These are phyloP conservation scores for Phaffia rhodozyma DNA, from an alignment of 1,284 basidiomycete genomes.

Conservation along the genomic window DNA sequence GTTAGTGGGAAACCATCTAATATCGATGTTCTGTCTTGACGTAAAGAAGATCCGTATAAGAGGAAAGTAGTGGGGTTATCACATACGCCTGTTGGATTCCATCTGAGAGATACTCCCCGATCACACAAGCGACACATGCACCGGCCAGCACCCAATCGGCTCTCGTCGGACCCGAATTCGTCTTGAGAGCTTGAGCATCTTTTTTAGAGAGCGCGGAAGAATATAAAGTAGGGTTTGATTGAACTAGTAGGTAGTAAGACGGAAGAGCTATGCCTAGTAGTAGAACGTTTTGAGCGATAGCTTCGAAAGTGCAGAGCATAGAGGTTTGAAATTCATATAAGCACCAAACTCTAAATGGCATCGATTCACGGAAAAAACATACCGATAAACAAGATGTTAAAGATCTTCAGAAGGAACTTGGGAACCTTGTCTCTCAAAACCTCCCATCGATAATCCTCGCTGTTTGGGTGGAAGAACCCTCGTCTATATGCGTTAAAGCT, in stretches of 20 bases:
- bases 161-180: background rate
- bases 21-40: background rate
- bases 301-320: constrained; percentile 27
- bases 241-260: constrained; percentile 12
- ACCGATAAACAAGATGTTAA: constrained; percentile 68
- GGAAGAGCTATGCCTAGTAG: constrained; percentile 48
- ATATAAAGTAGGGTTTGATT: constrained; percentile 6
- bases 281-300: constrained; percentile 63
- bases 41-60: background rate
- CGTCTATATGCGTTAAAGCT: constrained; percentile 70
- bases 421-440: constrained; percentile 54
- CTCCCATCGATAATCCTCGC: constrained; percentile 82
- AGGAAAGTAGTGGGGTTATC: background rate
- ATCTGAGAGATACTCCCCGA: constrained; percentile 12
- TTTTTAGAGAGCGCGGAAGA: constrained; percentile 1
- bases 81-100: constrained; percentile 11
- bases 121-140: background rate
- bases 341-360: background rate
- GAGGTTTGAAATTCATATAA: background rate
- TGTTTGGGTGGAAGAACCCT: constrained; percentile 57
- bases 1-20: background rate
- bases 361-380: constrained; percentile 17
- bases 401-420: constrained; percentile 54
- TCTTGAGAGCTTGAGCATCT: background rate
- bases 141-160: constrained; percentile 8